Percentiles rank a stretch among this genome's conserved stretches.
Evolutionary conservation across 2,329 filamentous ascomycete species (phyloP).

Genomic region (Colletotrichum spinosum): DNA sequence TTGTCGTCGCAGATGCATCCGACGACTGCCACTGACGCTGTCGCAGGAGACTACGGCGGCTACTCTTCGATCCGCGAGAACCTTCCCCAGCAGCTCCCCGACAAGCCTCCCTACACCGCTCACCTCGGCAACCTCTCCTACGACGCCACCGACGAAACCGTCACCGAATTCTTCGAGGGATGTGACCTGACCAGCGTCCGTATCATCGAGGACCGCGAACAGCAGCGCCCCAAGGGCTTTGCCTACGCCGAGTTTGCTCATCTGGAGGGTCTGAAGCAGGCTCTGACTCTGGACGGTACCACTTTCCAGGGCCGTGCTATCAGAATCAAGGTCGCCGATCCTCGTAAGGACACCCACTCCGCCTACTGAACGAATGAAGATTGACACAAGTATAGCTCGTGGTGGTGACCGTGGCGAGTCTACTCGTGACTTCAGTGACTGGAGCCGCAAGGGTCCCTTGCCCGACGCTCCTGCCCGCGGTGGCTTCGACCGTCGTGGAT

Average conservation of each 20-base stretch:
- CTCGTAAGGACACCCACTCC: conserved; percentile 77
- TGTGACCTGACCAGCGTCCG: conserved; percentile 92
- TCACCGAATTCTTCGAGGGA: conserved; percentile 85
- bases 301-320: conserved; percentile 91
- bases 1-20: conserved; percentile 9
- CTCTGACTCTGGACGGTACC: conserved; percentile 83
- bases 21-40: conserved; percentile 7
- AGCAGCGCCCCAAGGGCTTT: conserved; percentile 95
- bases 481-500: conserved; percentile 54
- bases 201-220: conserved; percentile 96
- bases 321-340: conserved; percentile 95
- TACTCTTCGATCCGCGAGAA: conserved; percentile 67
- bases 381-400: conserved; percentile 75
- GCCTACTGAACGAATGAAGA: background rate
- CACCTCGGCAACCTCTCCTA: conserved; percentile 98
- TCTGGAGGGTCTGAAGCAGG: conserved; percentile 91
- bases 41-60: conserved; percentile 35
- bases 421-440: conserved; percentile 85
- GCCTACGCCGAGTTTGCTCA: conserved; percentile 95
- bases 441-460: conserved; percentile 92
- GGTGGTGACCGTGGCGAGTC: conserved; percentile 77
- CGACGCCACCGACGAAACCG: conserved; percentile 85
- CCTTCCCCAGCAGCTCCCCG: conserved; percentile 68
- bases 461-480: conserved; percentile 74
- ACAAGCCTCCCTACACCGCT: conserved; percentile 93